Base-by-base conservation (phyloP, 2,329 filamentous ascomycete genomes). In the Ophiostoma novo-ulmi region DNA sequence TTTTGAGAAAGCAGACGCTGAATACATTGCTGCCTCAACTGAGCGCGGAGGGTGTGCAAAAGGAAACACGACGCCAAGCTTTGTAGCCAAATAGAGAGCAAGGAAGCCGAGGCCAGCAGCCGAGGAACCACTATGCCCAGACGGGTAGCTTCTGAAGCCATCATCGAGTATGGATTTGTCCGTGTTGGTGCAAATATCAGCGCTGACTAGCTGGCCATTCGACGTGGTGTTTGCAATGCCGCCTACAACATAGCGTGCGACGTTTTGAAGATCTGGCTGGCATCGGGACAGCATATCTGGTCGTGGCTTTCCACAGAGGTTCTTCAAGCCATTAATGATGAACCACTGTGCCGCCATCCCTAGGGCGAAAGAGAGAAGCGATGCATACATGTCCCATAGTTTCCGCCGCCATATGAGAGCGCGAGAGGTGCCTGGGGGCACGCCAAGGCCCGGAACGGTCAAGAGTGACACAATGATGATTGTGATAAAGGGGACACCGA, bases 301-400 rank as follows among this genome's bases (percentile, higher is more conserved):
- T 6, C 86, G 81, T 20, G 93, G 94, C 74, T 92, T 90, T 80
- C 95, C 98, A 68, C 94, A 89, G 26, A 90, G 87, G 76, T 90
- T 92, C 85, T 97, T 97, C 84, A 97, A 88, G 68, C 90, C 91
- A 75, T 92, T 89, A 0, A 93, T 94, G 75, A 96, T 88, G 79
- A 95, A 88, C 82, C 91, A 96, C 5, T 91, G 86, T 1, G 87
- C 83, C 2, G 89, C 88, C 11, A 93, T 82, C 2, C 91, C 88
- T 22, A 97, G 82, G 0, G 84, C 91, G 2, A 97, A 84, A 0
- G 94, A 94, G 76, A 97, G 87, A 88, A 90, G 92, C 71, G 92
- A 93, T 1, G 88, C 88, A 77, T 97, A 93, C 78, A 92, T 88
- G 79, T 97, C 94, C 93, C 94, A 97, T 1, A 97, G 79, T 80